Percentiles rank a stretch among this genome's conserved stretches.
phyloP scores from a whole-genome alignment of 2,329 filamentous ascomycete species.

The Claviceps arundinis region DNA sequence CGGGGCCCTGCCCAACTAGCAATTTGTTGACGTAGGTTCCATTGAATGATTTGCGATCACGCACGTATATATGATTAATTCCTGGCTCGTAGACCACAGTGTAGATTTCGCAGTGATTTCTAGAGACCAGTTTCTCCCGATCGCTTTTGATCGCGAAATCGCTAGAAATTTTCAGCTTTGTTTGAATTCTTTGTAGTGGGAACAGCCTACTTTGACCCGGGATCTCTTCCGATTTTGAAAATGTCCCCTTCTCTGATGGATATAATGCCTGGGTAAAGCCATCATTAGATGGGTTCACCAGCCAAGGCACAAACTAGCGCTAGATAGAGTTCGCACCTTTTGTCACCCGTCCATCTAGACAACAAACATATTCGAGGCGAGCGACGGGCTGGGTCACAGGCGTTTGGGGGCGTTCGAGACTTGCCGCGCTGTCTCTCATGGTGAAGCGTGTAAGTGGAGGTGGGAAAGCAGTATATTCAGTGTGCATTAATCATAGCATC shows the following conservation, averaged over 20 bases:
- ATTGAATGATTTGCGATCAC: slow-evolving; percentile 39
- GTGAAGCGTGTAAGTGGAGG: neutral
- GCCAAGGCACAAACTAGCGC: neutral
- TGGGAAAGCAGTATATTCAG: neutral
- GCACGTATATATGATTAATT: slow-evolving; percentile 36
- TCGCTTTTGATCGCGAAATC: slow-evolving; percentile 24
- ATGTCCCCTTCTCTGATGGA: slow-evolving; percentile 18
- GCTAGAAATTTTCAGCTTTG: slow-evolving; percentile 11
- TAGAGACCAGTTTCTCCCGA: slow-evolving; percentile 29
- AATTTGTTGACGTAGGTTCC: slow-evolving; percentile 39
- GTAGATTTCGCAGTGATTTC: slow-evolving; percentile 43
- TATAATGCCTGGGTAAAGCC: slow-evolving; percentile 12
- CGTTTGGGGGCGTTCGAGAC: neutral
- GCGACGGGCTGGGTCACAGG: neutral
- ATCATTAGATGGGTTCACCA: slow-evolving; percentile 2
- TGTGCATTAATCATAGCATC: neutral
- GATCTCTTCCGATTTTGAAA: slow-evolving; percentile 23
- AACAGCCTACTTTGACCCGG: slow-evolving; percentile 19
- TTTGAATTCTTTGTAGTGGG: neutral
- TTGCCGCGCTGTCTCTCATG: neutral
- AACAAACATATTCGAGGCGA: slow-evolving; percentile 4
- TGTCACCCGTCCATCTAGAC: neutral
- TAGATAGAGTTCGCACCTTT: slow-evolving; percentile 1
- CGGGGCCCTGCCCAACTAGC: slow-evolving; percentile 26
- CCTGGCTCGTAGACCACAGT: slow-evolving; percentile 35